These are phyloP conservation scores for Rubroshorea leprosula DNA, from an alignment of 345 rosid genomes.

Conservation along the genomic window DNA sequence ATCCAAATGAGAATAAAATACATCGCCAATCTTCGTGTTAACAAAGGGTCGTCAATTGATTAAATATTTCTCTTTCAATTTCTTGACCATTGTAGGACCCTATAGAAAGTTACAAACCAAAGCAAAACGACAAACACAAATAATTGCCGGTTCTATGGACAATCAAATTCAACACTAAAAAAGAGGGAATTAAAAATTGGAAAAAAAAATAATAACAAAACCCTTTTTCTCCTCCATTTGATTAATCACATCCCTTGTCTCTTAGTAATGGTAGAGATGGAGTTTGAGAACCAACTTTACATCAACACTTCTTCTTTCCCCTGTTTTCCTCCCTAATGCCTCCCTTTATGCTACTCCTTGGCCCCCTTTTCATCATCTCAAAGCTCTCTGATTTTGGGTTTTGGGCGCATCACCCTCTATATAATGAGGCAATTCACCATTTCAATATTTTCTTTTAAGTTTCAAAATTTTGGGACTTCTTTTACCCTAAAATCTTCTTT, in stretches of 20 bases:
- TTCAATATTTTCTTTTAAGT: slow-evolving; percentile 20
- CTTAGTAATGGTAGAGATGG: slow-evolving; percentile 16
- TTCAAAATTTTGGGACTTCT: slow-evolving; percentile 42
- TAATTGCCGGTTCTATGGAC: slow-evolving; percentile 34
- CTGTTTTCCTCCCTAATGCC: slow-evolving; percentile 28
- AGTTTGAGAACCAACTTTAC: slow-evolving; percentile 22
- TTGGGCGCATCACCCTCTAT: no score
- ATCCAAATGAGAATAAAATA: no score
- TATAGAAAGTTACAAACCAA: no score
- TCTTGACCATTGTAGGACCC: no score
- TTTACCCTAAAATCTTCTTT: slow-evolving; percentile 10
- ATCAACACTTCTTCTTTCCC: slow-evolving; percentile 7
- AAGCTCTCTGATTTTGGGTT: slow-evolving; percentile 30
- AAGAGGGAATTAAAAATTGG: background rate
- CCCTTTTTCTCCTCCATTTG: slow-evolving; percentile 9
- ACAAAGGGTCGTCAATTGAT: no score
- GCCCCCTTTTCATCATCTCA: slow-evolving; percentile 19
- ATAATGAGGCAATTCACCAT: slow-evolving; percentile 32
- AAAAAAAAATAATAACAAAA: background rate
- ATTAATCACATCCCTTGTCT: slow-evolving; percentile 21
- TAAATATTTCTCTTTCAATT: no score
- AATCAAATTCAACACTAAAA: slow-evolving; percentile 19
- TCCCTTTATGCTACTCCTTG: no score
- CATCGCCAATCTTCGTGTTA: no score
- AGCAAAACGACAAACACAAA: slow-evolving; percentile 36